phyloP scores from a whole-genome alignment of 805 yeast species.

The Cyberlindnera americana region DNA sequence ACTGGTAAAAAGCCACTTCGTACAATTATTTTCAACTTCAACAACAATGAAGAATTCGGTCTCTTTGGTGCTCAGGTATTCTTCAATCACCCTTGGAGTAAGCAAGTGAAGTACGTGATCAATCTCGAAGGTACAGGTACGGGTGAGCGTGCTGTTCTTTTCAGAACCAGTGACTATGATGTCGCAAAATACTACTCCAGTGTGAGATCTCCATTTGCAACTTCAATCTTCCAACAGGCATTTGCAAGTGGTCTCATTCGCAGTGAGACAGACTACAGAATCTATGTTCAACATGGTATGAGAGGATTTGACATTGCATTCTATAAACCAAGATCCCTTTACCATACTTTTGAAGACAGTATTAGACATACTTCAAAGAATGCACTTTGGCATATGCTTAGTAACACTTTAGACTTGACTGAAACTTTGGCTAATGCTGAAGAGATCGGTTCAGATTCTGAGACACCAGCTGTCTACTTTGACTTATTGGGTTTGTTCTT shows the following conservation, averaged over 20 bases:
- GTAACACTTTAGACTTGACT: conserved; percentile 61
- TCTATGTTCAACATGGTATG: conserved; percentile 62
- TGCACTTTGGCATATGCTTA: conserved; percentile 83
- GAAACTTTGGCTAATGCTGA: conserved; percentile 40
- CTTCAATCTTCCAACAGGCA: conserved; percentile 80
- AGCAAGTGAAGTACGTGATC: conserved; percentile 57
- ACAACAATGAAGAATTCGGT: conserved; percentile 88
- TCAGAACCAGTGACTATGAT: conserved; percentile 79
- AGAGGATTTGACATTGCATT: conserved; percentile 91
- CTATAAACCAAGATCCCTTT: conserved; percentile 76
- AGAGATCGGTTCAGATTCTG: conserved; percentile 30
- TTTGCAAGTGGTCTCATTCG: conserved; percentile 66
- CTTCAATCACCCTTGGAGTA: conserved; percentile 68
- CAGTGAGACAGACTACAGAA: conserved; percentile 83
- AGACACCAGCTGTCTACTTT: conserved; percentile 54
- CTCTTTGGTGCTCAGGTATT: conserved; percentile 77
- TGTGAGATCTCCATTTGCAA: conserved; percentile 69
- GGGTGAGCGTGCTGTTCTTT: conserved; percentile 70
- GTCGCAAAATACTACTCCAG: conserved; percentile 54
- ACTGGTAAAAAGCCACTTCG: conserved; percentile 54
- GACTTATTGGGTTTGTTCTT: conserved; percentile 61
- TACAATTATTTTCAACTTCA: conserved; percentile 78
- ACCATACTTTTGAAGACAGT: conserved; percentile 76
- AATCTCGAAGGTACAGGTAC: conserved; percentile 93
- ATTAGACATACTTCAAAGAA: conserved; percentile 59